phyloP scores from a whole-genome alignment of 2,329 filamentous ascomycete genomes.

The Furcasterigmium furcatum region DNA sequence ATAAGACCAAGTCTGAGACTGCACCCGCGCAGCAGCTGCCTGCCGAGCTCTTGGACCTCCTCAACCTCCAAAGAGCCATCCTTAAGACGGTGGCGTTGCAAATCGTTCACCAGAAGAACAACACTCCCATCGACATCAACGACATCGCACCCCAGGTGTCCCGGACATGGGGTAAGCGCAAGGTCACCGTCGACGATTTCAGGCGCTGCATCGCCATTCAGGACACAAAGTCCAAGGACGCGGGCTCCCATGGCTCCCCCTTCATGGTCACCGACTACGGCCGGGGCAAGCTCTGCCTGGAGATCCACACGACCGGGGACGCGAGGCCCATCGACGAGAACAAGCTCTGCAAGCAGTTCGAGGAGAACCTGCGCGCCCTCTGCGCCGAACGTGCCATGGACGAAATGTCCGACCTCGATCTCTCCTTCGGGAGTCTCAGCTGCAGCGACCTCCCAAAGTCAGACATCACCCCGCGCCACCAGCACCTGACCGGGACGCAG shows the following conservation, averaged over 20 bases:
- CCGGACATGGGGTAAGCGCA: slow-evolving; percentile 69
- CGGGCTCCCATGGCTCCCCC: slow-evolving; percentile 21
- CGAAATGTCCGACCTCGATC: slow-evolving; percentile 25
- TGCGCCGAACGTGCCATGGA: slow-evolving; percentile 34
- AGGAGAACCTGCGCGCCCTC: slow-evolving; percentile 41
- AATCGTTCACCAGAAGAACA: slow-evolving; percentile 62
- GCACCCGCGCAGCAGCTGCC: slow-evolving; percentile 35
- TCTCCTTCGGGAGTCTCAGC: slow-evolving; percentile 44
- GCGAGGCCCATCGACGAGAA: slow-evolving; percentile 43
- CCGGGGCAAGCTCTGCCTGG: slow-evolving; percentile 55
- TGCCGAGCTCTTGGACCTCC: slow-evolving; percentile 53
- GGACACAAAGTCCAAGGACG: slow-evolving; percentile 29
- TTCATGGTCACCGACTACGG: slow-evolving; percentile 50
- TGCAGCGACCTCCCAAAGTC: slow-evolving; percentile 48
- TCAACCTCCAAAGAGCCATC: slow-evolving; percentile 64
- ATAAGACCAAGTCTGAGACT: slow-evolving; percentile 7
- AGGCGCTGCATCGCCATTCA: slow-evolving; percentile 65
- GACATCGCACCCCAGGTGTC: slow-evolving; percentile 60
- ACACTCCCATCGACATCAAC: slow-evolving; percentile 60
- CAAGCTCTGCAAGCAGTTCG: slow-evolving; percentile 52
- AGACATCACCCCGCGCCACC: slow-evolving; percentile 47
- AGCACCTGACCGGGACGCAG: slow-evolving; percentile 39
- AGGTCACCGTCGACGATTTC: slow-evolving; percentile 63
- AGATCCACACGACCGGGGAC: slow-evolving; percentile 39
- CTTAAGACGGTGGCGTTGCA: slow-evolving; percentile 67